These are phyloP conservation scores for Epichloe elymi DNA, from an alignment of 2,329 filamentous ascomycete genomes.

Conservation along the genomic window DNA sequence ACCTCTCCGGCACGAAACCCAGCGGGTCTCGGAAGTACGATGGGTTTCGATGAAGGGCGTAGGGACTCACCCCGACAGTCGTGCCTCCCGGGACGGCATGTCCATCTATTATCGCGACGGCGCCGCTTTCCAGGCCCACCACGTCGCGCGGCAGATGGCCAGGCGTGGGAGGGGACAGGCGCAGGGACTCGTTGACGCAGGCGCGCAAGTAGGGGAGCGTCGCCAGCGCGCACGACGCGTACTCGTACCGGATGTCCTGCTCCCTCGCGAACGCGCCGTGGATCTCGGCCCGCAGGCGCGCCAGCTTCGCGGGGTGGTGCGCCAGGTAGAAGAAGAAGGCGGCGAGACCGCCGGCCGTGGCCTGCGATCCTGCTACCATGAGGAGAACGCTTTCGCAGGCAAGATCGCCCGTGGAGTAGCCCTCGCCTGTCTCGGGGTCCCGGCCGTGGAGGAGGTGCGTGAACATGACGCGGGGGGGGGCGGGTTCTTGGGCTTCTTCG, in stretches of 20 bases:
- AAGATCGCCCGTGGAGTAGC: slow-evolving; percentile 11
- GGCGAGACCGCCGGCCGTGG: slow-evolving; percentile 8
- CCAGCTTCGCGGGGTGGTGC: slow-evolving; percentile 3
- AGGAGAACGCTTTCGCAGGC: slow-evolving; percentile 14
- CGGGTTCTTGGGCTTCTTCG: too few relatives aligned
- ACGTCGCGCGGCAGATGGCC: slow-evolving; percentile 10
- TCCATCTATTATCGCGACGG: background rate
- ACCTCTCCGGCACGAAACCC: slow-evolving; percentile 3
- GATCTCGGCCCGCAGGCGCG: slow-evolving; percentile 8
- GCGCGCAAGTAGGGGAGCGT: slow-evolving; percentile 12
- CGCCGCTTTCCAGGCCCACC: too few relatives aligned
- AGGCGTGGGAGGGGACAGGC: slow-evolving; percentile 12
- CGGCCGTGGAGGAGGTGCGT: slow-evolving; percentile 10
- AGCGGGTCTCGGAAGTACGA: slow-evolving; percentile 1
- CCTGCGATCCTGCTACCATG: slow-evolving; percentile 12
- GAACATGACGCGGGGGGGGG: slow-evolving; percentile 10
- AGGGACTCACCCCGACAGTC: background rate
- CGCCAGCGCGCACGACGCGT: slow-evolving; percentile 1
- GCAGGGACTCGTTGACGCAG: slow-evolving; percentile 13
- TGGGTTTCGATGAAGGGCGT: slow-evolving; percentile 1
- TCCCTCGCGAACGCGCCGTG: slow-evolving; percentile 1
- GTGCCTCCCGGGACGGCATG: background rate
- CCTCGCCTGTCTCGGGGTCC: slow-evolving; percentile 14
- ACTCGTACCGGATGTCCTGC: background rate
- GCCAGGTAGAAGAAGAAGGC: slow-evolving; percentile 12